Evolutionary conservation across 1,284 basidiomycete species (phyloP).

Genomic region (Papiliotrema nemorosa): DNA sequence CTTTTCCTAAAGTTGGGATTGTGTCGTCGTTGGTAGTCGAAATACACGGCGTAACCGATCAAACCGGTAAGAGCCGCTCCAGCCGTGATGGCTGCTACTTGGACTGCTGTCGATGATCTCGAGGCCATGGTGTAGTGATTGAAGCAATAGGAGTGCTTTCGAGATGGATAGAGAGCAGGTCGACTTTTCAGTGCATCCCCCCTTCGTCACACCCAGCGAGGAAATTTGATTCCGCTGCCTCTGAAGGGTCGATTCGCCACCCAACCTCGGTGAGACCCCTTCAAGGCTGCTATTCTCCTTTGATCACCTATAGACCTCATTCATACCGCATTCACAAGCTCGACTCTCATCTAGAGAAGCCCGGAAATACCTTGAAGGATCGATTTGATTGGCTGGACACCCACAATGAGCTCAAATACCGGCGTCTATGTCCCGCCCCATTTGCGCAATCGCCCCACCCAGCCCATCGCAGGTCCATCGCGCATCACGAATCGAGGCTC

Average conservation of each 20-base stretch:
- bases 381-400: background rate
- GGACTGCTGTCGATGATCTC: conserved; percentile 20
- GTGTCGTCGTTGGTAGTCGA: conserved; percentile 90
- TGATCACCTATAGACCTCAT: too few relatives aligned
- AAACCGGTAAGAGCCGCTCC: conserved; percentile 59
- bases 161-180: background rate
- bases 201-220: background rate
- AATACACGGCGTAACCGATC: conserved; percentile 81
- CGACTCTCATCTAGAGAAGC: too few relatives aligned
- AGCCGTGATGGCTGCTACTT: conserved; percentile 64
- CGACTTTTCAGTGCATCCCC: background rate
- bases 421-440: conserved; percentile 37
- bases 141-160: too few relatives aligned
- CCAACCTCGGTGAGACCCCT: too few relatives aligned
- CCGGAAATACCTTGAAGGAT: background rate
- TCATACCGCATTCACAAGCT: too few relatives aligned
- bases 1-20: conserved; percentile 83
- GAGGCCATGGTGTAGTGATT: background rate
- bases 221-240: conserved; percentile 1
- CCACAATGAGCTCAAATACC: conserved; percentile 1
- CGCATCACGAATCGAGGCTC: background rate
- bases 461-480: conserved; percentile 9
- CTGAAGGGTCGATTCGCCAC: too few relatives aligned
- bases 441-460: conserved; percentile 25
- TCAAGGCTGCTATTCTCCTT: too few relatives aligned